These are phyloP conservation scores for Leersia perrieri DNA, from an alignment of 176 grass and related monocot species.

Conservation along the genomic window DNA sequence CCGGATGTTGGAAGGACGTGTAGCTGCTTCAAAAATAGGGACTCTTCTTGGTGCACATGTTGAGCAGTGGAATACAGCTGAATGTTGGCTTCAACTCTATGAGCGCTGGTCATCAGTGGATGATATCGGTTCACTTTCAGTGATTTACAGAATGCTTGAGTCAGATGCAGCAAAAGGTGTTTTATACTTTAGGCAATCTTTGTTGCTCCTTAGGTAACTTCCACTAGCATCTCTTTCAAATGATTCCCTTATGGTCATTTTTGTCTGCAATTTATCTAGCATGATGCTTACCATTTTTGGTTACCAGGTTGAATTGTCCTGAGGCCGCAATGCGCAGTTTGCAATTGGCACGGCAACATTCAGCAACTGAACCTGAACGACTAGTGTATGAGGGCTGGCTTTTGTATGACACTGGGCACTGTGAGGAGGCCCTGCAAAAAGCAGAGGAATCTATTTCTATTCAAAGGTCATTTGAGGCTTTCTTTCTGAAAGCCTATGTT, in stretches of 20 bases:
- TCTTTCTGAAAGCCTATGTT: slow-evolving; percentile 97
- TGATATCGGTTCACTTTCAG: slow-evolving; percentile 89
- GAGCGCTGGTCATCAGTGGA: slow-evolving; percentile 87
- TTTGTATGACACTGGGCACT: slow-evolving; percentile 89
- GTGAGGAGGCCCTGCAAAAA: slow-evolving; percentile 76
- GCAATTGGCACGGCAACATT: slow-evolving; percentile 76
- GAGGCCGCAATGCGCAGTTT: slow-evolving; percentile 89
- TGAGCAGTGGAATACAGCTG: slow-evolving; percentile 81
- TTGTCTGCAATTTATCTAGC: slow-evolving; percentile 2
- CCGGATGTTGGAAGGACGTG: slow-evolving; percentile 82
- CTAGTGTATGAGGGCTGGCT: slow-evolving; percentile 94
- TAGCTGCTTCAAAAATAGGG: slow-evolving; percentile 73
- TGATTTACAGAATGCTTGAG: slow-evolving; percentile 89
- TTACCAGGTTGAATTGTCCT: slow-evolving; percentile 76
- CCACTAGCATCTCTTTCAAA: background rate
- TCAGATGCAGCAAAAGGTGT: slow-evolving; percentile 85
- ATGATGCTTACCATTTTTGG: slow-evolving; percentile 23
- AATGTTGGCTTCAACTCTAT: slow-evolving; percentile 94
- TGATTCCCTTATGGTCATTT: slow-evolving; percentile 28
- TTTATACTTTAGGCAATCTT: slow-evolving; percentile 92
- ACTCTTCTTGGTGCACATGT: slow-evolving; percentile 76
- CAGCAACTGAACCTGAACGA: slow-evolving; percentile 62
- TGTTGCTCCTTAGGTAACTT: slow-evolving; percentile 86
- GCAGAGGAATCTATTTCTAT: slow-evolving; percentile 83
- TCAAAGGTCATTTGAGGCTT: slow-evolving; percentile 94